Evolutionary conservation across 2,329 filamentous ascomycete species (phyloP), one percentile per base, ranked within the genome.

Genomic region (Aspergillus vadensis): DNA sequence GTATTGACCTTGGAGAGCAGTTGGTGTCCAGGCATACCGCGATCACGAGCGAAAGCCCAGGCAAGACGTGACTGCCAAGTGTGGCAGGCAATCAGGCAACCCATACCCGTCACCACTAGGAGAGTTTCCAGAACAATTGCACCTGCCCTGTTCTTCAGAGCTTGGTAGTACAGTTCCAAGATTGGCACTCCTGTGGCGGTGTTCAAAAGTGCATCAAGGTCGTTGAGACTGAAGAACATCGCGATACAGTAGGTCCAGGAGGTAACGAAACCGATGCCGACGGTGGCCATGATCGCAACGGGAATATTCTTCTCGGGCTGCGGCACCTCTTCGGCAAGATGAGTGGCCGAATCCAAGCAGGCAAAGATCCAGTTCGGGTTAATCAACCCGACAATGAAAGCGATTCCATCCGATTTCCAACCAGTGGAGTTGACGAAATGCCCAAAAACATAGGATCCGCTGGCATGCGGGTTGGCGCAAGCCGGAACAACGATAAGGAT

Each of bases 371-470:
- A 83, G 64, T 83, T 83, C 27, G 78, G 77, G 65, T 82, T 82
- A 61, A 83, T 80, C n/a, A 83, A 70, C 17, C 82, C 82, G 57
- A 82, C 79, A 57, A 84, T 81, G 72, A 83, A 83, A 14, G 81
- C 80, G 52, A 84, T 82, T 19, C 80, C 81, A 61, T 76, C 74
- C 32, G 76, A 71, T 23, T 68, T 59, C 81, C 80, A 83, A n/a
- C 79, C 81, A 1, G 80, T 83, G 63, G 79, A 80, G 70, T 83
- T 84, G 74, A 80, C 79, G 64, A 83, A 83, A 49, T 77, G 81
- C 2, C 77, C 79, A 63, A 84, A 84, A 59, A 84, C 82, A 66
- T 82, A 84, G 25, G 76, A 72, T 43, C 77, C 80, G 48, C 75
- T 75, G 57, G 81, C 77, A 61, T 82, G 78, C 1, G 77, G 77